These are phyloP conservation scores for Acanthamoeba culbertsoni DNA, from an alignment of 208 protist genomes.

Conservation along the genomic window DNA sequence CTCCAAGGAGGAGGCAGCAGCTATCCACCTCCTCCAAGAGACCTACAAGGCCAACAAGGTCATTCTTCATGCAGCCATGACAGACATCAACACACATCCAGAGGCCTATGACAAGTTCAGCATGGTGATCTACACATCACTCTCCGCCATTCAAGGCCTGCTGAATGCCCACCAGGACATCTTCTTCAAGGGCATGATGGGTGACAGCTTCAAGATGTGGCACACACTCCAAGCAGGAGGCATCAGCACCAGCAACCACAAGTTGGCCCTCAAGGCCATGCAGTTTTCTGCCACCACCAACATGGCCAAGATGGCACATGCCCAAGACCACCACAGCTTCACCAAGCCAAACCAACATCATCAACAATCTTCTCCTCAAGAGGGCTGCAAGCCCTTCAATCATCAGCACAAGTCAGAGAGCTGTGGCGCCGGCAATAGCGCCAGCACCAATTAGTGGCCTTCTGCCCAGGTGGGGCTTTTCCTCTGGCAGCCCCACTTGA, in stretches of 20 bases:
- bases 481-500: too few relatives aligned
- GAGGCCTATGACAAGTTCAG: not conserved
- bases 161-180: not conserved
- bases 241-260: not conserved
- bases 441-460: too few relatives aligned
- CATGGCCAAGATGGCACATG: not conserved
- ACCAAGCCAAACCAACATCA: not conserved
- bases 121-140: not conserved
- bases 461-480: too few relatives aligned
- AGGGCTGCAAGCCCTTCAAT: not conserved
- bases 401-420: not conserved
- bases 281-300: not conserved
- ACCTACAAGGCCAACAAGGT: not conserved
- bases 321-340: not conserved
- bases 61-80: not conserved
- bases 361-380: not conserved
- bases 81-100: not conserved
- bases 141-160: not conserved
- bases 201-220: not conserved
- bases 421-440: too few relatives aligned
- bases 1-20: not conserved
- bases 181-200: not conserved
- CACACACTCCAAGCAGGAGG: not conserved
- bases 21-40: not conserved
- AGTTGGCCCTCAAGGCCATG: not conserved